phyloP scores from a whole-genome alignment of 257 asterid species.

The Scutellaria barbata region DNA sequence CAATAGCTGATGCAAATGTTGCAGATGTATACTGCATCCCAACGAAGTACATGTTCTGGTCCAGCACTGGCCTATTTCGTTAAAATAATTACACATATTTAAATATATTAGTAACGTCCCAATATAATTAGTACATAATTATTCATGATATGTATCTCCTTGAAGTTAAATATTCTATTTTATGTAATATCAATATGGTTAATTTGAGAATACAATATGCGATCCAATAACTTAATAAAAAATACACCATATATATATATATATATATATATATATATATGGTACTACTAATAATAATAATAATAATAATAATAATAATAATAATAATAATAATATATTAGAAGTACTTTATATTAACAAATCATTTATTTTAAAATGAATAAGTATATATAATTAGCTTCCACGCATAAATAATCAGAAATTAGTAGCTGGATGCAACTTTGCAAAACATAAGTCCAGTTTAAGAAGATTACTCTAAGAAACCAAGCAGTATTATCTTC shows the following conservation, averaged over 20 bases:
- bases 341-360: too few species aligned
- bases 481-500: constrained; percentile 72
- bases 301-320: too few species aligned
- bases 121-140: background rate
- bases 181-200: too few species aligned
- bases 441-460: background rate
- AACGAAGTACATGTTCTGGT: constrained; percentile 77
- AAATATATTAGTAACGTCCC: constrained; percentile 1
- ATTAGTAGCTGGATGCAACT: background rate
- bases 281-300: too few species aligned
- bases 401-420: background rate
- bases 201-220: background rate
- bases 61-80: constrained; percentile 78
- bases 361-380: too few species aligned
- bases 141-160: background rate
- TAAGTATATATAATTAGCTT: background rate
- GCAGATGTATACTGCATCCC: constrained; percentile 89
- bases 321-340: too few species aligned
- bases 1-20: constrained; percentile 82
- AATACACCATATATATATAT: too few species aligned
- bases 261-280: too few species aligned
- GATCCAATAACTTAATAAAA: background rate
- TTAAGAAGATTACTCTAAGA: constrained; percentile 66
- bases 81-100: background rate
- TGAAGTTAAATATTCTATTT: too few species aligned